These are phyloP conservation scores for Alternaria sp. DNA, from an alignment of 2,329 filamentous ascomycete species.

Conservation along the genomic window DNA sequence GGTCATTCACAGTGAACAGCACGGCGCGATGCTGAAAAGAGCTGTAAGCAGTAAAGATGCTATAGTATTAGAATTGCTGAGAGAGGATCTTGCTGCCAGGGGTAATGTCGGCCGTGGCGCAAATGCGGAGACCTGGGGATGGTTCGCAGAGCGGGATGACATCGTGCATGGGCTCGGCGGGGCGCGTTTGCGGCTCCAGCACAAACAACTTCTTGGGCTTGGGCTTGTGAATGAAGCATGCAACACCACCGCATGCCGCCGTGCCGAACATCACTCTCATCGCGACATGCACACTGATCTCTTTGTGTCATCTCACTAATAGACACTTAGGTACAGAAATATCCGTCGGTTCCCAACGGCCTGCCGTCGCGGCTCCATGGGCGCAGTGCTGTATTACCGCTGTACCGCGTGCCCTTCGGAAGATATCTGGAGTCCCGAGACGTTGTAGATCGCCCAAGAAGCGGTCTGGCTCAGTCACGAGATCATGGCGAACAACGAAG, in stretches of 20 bases:
- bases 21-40: not conserved
- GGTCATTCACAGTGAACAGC: not conserved
- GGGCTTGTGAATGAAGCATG: not conserved
- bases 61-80: not conserved
- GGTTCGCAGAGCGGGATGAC: not conserved
- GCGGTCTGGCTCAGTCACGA: not conserved
- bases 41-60: not conserved
- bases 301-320: not conserved
- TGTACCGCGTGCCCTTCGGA: not conserved
- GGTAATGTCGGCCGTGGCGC: not conserved
- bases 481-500: conserved; percentile 8
- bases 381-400: not conserved
- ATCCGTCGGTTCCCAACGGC: not conserved
- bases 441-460: not conserved
- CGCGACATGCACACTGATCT: not conserved
- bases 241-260: not conserved
- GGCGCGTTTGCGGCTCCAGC: conserved; percentile 6
- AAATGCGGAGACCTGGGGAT: not conserved
- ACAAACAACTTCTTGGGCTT: not conserved
- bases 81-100: not conserved
- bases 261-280: not conserved
- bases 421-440: not conserved
- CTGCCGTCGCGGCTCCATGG: not conserved
- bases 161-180: not conserved
- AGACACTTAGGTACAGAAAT: not conserved